Base-by-base conservation (phyloP, 441 rosid genomes). In the Theobroma grandiflorum region DNA sequence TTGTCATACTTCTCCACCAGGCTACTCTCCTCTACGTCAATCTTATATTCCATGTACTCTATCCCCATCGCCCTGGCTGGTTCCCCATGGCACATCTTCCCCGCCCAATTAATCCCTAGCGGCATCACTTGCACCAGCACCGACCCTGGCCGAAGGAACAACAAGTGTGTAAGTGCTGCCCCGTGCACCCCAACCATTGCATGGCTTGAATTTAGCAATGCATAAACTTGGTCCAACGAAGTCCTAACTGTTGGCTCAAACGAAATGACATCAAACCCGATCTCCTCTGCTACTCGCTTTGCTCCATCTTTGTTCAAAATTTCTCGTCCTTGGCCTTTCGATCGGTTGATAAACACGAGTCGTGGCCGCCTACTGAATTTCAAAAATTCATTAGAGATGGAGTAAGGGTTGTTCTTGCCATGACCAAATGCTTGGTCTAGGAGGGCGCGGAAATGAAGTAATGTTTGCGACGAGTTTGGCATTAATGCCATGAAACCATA, bases 161-260 rank as follows among this genome's bases (percentile, higher is more conserved):
- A 75, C 4, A 77, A 61, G 53, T 92, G 94, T 0, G 93, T 89
- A 4, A 91, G 82, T 4, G 90, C 95, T 0, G 96, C 95, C 20
- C 94, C 95, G 6, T 92, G 98, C 18, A 94, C 89, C 61, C 96
- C 94, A 0, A 89, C 63, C 87, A 91, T 80, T 3, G 80, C 91
- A 2, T 92, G 91, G 52, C 93, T 89, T n/a, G 90, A 85, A 76
- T 88, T 86, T 31, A 92, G 37, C 10, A 85, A 67, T 2, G 71
- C 77, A 76, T 85, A 90, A 0, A 88, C 80, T 20, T 88, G 76
- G 0, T 8, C 65, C 80, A 93, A 75, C 0, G 69, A 55, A 2
- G 80, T 84, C 0, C 2, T 77, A 1, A 40, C 4, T 0, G 33
- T 81, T 14, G 91, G 91, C 67, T 78, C 76, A 6, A 91, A 89